Conservation (phyloP, 2,329 filamentous ascomycete species). For the Botryotinia calthae region DNA sequence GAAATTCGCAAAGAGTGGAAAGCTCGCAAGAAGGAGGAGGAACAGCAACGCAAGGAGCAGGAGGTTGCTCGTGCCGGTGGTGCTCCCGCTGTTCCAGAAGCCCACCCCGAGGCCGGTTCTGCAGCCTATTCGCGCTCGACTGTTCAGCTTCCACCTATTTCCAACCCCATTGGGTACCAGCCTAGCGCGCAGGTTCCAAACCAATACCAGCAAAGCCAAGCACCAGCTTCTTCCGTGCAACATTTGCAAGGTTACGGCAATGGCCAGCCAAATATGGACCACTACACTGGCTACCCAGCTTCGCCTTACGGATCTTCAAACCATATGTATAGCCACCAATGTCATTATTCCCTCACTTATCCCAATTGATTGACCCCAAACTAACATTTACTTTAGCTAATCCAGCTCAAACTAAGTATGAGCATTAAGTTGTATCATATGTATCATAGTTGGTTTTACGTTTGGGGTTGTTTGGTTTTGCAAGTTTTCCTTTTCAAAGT, state of each 20-base stretch:
- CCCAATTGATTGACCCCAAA: constrained; percentile 18
- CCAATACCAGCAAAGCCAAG: constrained; percentile 34
- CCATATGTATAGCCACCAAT: constrained; percentile 57
- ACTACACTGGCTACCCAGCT: constrained; percentile 56
- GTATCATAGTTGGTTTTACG: constrained; percentile 40
- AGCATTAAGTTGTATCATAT: constrained; percentile 35
- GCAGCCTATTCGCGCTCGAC: constrained; percentile 50
- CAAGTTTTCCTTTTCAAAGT: constrained; percentile 29
- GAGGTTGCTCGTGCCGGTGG: constrained; percentile 74
- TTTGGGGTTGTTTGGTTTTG: constrained; percentile 32
- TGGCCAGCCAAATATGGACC: constrained; percentile 24
- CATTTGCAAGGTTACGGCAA: constrained; percentile 57
- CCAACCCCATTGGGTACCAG: constrained; percentile 62
- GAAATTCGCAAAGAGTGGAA: constrained; percentile 99
- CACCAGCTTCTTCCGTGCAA: constrained; percentile 51
- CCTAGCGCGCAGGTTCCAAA: constrained; percentile 51
- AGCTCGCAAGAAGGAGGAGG: constrained; percentile 98
- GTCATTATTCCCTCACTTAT: constrained; percentile 42
- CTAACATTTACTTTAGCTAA: constrained; percentile 38
- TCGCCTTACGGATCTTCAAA: constrained; percentile 53
- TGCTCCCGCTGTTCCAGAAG: constrained; percentile 52
- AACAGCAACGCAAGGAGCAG: constrained; percentile 81
- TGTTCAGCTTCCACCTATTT: constrained; percentile 63
- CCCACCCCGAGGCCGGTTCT: constrained; percentile 53
- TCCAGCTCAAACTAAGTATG: constrained; percentile 37